Evolutionary conservation across 148 eudicot genomes (phyloP).

Genomic region (Chenopodium quinoa): DNA sequence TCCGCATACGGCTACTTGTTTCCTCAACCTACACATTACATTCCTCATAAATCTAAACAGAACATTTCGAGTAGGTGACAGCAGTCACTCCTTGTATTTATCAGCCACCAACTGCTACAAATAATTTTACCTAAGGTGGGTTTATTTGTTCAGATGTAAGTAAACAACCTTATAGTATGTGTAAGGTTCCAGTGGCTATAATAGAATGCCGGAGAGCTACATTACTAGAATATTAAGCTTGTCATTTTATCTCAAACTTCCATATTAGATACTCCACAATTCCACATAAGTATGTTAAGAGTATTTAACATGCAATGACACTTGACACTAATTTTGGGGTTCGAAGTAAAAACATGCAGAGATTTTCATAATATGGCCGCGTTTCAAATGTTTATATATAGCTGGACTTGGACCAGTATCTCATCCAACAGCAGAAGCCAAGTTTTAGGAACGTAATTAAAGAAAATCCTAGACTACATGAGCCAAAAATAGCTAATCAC

Average conservation of each 20-base stretch:
- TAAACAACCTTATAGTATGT: background rate
- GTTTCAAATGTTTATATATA: background rate
- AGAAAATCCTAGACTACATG: background rate
- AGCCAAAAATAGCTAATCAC: background rate
- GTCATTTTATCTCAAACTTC: background rate
- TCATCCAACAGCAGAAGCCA: background rate
- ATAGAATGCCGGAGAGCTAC: background rate
- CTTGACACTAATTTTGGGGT: background rate
- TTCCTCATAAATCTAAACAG: background rate
- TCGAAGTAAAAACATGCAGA: background rate
- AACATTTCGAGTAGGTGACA: background rate
- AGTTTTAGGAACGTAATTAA: background rate
- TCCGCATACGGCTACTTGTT: constrained; percentile 57
- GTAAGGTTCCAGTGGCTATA: background rate
- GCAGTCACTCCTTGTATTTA: background rate
- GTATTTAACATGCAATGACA: background rate
- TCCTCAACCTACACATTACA: constrained; percentile 52
- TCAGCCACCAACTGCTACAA: too few relatives aligned
- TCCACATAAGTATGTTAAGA: background rate
- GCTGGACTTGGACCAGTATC: background rate
- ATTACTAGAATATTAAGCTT: background rate
- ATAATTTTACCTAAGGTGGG: too few relatives aligned
- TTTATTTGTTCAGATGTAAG: background rate
- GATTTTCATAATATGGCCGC: background rate
- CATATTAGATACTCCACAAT: background rate